Base-by-base conservation (phyloP, 805 yeast genomes). In the Zygosaccharomyces gambellarensis region DNA sequence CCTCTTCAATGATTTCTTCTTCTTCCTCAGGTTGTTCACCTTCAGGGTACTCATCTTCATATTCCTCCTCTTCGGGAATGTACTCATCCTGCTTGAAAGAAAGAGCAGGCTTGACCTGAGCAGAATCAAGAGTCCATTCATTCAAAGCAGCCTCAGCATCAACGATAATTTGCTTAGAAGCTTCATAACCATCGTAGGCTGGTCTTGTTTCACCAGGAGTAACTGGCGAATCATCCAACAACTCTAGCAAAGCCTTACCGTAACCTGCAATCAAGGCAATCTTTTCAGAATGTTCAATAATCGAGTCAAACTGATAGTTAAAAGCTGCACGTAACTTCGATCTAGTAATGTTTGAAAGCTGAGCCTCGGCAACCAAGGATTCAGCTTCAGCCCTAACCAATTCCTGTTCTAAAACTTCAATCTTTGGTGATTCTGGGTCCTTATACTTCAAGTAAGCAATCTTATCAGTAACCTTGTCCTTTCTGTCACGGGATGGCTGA, bases 121-220 rank as follows among this genome's bases (percentile, higher is more conserved):
- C 92, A 50, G 82, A 73, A 63, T 86, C 94, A 62, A 85, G 78
- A 57, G 95, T 86, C 95, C 95, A 86, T 45, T 85, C 76, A 56
- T 87, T 85, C 68, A 86, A 77, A 49, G 94, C 90, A 57, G 81
- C 82, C 72, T 86, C 95, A 56, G 90, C 88, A 64, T 86, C 95
- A 60, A 86, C 82, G 62, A 86, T 85, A 69, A 86, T 86, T 73
- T 86, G 95, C 73, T 85, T 86, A 38, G 92, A 84, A 42, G 92
- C 90, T 70, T 86, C 94, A 69, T 85, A 86, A 59, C 95, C 95
- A 62, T 86, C 95, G 68, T 86, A 86, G 51, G 90, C 85, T 36
- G 90, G 85, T 81, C 94, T 84, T 43, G 92, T 85, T 74, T 87
- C 95, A 76, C 95, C 95, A 51, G 95, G 95, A 51, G 92, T 85